Evolutionary conservation across 176 grass and related monocot genomes (phyloP), one percentile per base, ranked within the genome.

Genomic region (Aechmea fasciata): DNA sequence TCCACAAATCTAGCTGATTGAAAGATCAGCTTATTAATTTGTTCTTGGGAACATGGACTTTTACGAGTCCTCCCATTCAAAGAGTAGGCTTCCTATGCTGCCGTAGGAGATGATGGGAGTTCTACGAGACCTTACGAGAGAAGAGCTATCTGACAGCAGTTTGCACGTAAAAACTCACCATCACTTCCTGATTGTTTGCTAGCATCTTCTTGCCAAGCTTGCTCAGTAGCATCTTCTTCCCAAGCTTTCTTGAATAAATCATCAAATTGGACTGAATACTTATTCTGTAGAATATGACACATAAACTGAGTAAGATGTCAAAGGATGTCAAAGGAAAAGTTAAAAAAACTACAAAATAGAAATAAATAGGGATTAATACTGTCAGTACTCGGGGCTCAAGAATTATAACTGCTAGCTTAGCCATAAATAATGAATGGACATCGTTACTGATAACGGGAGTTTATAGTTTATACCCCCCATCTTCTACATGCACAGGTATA

Each of bases 191-290:
- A 75, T 77, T 84, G 73, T 65, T 83, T 70, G 71, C 71, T 76
- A 75, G 29, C 68, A 78, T 73, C 80, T 69, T 91, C 80, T 19
- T 80, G 65, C 8, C 65, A 55, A 70, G 52, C 69, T 41, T 69
- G 82, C 23, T 87, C 78, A 18, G 24, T 72, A 68, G 69, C 52
- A 71, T 83, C 73, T 75, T 88, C 83, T 65, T 96, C 93, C 86
- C 89, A 96, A 11, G 93, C 86, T 75, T 83, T 96, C 89, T 92
- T 96, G 76, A 96, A 96, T 72, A 96, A 77, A 87, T 89, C 83
- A 77, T 96, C 86, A 80, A 92, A 92, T 52, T 84, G 85, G 79
- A 97, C 81, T 0, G 84, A 85, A 57, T 87, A 87, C 23, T 73
- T 92, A 51, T 97, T 81, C 92, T 96, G 73, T 65, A 65, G 61